Evolutionary conservation across 306 rosid species (phyloP).

Genomic region (Medicago lupulina): DNA sequence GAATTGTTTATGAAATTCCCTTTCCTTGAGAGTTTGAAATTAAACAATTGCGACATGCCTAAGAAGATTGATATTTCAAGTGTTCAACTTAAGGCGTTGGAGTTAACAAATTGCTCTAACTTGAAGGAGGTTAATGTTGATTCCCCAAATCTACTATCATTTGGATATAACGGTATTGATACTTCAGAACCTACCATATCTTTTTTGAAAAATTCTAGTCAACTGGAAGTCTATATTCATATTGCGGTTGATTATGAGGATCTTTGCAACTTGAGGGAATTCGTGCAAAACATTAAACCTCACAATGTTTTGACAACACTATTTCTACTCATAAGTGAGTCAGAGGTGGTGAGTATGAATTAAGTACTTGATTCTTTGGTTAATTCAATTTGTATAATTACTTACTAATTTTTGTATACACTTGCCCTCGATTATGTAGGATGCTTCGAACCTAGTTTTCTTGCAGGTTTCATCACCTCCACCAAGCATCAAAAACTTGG

Average conservation of each 20-base stretch:
- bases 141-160: conserved; percentile 35
- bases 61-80: conserved; percentile 42
- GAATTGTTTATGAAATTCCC: conserved; percentile 27
- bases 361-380: neutral
- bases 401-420: neutral
- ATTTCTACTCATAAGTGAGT: neutral
- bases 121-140: conserved; percentile 32
- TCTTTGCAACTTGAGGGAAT: neutral
- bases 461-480: conserved; percentile 31
- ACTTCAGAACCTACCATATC: conserved; percentile 10
- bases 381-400: neutral
- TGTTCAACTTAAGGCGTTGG: conserved; percentile 30
- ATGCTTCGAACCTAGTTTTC: neutral
- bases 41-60: conserved; percentile 25
- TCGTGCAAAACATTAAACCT: conserved; percentile 36
- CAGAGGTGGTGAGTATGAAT: conserved; percentile 6
- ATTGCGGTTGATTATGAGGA: neutral
- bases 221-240: conserved; percentile 19
- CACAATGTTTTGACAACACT: conserved; percentile 19
- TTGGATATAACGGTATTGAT: neutral
- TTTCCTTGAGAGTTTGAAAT: conserved; percentile 43
- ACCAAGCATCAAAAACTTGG: conserved; percentile 29
- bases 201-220: conserved; percentile 35
- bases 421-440: conserved; percentile 15
- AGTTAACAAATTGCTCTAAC: conserved; percentile 7